These are phyloP conservation scores for Vigna nakashimae DNA, from an alignment of 306 rosid genomes.

Conservation along the genomic window DNA sequence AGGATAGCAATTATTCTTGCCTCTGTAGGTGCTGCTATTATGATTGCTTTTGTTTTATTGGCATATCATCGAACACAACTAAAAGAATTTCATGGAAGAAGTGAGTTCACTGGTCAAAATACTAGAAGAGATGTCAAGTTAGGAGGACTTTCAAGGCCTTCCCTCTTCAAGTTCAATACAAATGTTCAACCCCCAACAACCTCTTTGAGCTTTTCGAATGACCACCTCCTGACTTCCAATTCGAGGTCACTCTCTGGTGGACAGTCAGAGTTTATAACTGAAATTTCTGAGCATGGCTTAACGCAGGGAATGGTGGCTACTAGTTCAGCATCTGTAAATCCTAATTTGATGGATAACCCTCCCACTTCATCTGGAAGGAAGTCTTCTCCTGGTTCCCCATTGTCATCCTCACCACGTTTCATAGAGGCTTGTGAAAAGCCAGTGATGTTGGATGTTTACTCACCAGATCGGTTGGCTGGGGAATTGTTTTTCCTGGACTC, in stretches of 20 bases:
- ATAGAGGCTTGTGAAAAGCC: conserved; percentile 81
- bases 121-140: conserved; percentile 75
- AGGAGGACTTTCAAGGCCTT: conserved; percentile 70
- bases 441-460: conserved; percentile 85
- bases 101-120: conserved; percentile 64
- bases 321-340: conserved; percentile 64
- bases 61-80: conserved; percentile 83
- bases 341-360: conserved; percentile 70
- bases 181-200: conserved; percentile 70
- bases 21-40: conserved; percentile 84
- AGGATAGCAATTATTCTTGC: conserved; percentile 94
- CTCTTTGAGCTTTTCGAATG: conserved; percentile 85
- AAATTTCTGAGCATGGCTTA: conserved; percentile 67
- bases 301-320: conserved; percentile 64
- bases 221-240: conserved; percentile 81
- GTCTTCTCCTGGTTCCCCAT: conserved; percentile 82
- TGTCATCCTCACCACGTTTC: conserved; percentile 84
- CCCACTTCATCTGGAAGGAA: conserved; percentile 81
- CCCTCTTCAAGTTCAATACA: conserved; percentile 79
- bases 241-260: conserved; percentile 83
- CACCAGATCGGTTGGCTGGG: conserved; percentile 97
- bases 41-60: conserved; percentile 88
- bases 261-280: conserved; percentile 72
- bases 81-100: conserved; percentile 82
- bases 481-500: conserved; percentile 85